phyloP scores from a whole-genome alignment of 306 rosid species.

The Abrus pulchellus region DNA sequence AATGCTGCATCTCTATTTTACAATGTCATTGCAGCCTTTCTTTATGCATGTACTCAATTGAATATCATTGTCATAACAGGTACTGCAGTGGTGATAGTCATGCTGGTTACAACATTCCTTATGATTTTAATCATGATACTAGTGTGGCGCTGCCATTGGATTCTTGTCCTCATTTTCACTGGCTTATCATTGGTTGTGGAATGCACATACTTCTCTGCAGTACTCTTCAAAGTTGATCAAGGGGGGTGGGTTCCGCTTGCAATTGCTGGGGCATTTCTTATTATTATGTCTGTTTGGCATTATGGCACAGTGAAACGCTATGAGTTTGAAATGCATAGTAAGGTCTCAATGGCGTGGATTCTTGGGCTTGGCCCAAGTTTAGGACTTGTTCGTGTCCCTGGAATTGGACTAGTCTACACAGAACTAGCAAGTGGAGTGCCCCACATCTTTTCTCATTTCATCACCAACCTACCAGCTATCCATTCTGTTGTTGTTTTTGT shows the following conservation, averaged over 20 bases:
- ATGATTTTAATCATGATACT: slow-evolving; percentile 88
- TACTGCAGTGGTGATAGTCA: slow-evolving; percentile 88
- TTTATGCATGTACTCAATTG: slow-evolving; percentile 26
- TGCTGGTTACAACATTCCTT: slow-evolving; percentile 89
- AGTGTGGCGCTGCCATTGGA: slow-evolving; percentile 97
- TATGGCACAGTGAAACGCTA: slow-evolving; percentile 85
- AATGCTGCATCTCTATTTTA: background rate
- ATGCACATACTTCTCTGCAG: slow-evolving; percentile 85
- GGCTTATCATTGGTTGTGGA: slow-evolving; percentile 79
- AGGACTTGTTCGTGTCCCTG: slow-evolving; percentile 97
- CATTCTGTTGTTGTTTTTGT: slow-evolving; percentile 90
- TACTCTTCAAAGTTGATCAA: slow-evolving; percentile 83
- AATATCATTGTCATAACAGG: slow-evolving; percentile 64
- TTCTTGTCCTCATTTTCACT: slow-evolving; percentile 74
- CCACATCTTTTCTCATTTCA: slow-evolving; percentile 94
- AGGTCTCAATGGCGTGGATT: slow-evolving; percentile 98
- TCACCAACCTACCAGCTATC: slow-evolving; percentile 96
- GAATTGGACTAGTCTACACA: slow-evolving; percentile 94
- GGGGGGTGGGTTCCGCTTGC: slow-evolving; percentile 99
- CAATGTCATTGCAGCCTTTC: slow-evolving; percentile 12
- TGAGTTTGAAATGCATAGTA: slow-evolving; percentile 89
- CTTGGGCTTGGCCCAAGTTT: slow-evolving; percentile 97
- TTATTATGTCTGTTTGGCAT: slow-evolving; percentile 93
- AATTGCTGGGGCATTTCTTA: slow-evolving; percentile 78
- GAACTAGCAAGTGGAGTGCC: slow-evolving; percentile 98